Evolutionary conservation across 1,284 basidiomycete genomes (phyloP).

Genomic region (Puccinia sorghi): DNA sequence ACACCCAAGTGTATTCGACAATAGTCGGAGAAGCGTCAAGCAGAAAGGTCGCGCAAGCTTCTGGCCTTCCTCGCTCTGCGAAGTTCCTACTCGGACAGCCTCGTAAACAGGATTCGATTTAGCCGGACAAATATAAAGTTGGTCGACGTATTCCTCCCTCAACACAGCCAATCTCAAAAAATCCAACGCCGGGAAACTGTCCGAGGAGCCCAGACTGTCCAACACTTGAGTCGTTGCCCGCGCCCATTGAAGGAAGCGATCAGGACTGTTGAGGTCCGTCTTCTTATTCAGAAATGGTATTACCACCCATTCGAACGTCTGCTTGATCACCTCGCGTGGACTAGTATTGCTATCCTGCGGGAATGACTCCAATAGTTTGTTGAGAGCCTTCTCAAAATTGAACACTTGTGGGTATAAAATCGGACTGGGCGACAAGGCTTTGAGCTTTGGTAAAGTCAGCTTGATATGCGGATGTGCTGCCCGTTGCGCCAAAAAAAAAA

Average conservation of each 20-base stretch:
- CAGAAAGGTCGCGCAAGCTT: slow-evolving; percentile 51
- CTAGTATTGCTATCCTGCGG: neutral
- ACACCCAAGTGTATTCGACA: slow-evolving; percentile 52
- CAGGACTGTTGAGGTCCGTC: slow-evolving; percentile 30
- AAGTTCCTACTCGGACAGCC: slow-evolving; percentile 30
- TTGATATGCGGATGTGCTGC: slow-evolving; percentile 54
- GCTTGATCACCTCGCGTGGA: slow-evolving; percentile 30
- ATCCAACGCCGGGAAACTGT: slow-evolving; percentile 55
- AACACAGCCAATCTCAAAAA: slow-evolving; percentile 54
- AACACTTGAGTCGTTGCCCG: slow-evolving; percentile 47
- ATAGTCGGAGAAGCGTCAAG: slow-evolving; percentile 53
- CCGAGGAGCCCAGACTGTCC: slow-evolving; percentile 12
- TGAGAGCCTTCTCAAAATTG: slow-evolving; percentile 51
- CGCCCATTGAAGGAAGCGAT: slow-evolving; percentile 33
- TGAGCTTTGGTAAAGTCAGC: slow-evolving; percentile 52
- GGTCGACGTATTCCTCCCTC: slow-evolving; percentile 48
- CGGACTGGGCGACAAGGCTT: slow-evolving; percentile 50
- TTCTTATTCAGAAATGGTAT: slow-evolving; percentile 49
- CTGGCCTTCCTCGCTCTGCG: neutral
- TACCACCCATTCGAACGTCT: slow-evolving; percentile 49
- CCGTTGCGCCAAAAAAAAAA: neutral
- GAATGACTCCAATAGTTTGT: slow-evolving; percentile 49
- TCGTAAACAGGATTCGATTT: slow-evolving; percentile 42
- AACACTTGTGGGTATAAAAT: slow-evolving; percentile 52
- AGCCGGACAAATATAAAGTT: slow-evolving; percentile 40